A percentile compares a stretch with the other conserved stretches of the same genome.
Evolutionary conservation across 1,284 basidiomycete genomes (phyloP).

Genomic region (Irpex rosettiformis): DNA sequence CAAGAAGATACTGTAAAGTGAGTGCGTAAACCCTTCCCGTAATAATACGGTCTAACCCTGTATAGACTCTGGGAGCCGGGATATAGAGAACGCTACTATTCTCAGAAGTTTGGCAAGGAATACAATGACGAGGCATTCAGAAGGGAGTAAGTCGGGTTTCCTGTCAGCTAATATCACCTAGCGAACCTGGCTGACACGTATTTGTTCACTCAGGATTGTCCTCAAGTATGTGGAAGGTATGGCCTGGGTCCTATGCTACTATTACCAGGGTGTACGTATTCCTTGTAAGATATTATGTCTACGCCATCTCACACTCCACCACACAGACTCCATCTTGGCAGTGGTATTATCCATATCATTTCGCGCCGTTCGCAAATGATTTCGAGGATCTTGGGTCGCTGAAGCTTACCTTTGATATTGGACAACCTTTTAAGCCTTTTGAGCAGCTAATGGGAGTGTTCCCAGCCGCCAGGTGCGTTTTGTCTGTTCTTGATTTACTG

Average conservation of each 20-base stretch:
- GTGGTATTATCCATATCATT: slow-evolving; percentile 99
- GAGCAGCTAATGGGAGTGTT: slow-evolving; percentile 99
- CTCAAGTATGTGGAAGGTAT: slow-evolving; percentile 90
- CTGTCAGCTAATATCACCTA: too few relatives aligned
- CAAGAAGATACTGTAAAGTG: slow-evolving; percentile 94
- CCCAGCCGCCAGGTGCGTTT: slow-evolving; percentile 79
- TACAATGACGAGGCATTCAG: slow-evolving; percentile 71
- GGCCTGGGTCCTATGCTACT: slow-evolving; percentile 96
- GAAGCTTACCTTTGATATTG: slow-evolving; percentile 76
- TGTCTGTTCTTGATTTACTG: background rate
- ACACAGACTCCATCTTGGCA: slow-evolving; percentile 92
- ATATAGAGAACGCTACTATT: slow-evolving; percentile 94
- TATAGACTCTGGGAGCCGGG: slow-evolving; percentile 89
- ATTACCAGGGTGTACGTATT: slow-evolving; percentile 89
- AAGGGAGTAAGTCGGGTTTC: slow-evolving; percentile 53
- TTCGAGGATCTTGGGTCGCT: slow-evolving; percentile 81
- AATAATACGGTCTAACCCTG: too few relatives aligned
- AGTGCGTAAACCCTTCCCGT: too few relatives aligned
- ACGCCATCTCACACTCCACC: slow-evolving; percentile 4
- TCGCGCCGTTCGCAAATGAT: slow-evolving; percentile 96
- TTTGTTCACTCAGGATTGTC: slow-evolving; percentile 80
- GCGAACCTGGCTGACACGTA: too few relatives aligned
- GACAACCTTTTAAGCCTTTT: slow-evolving; percentile 93
- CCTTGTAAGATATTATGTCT: background rate
- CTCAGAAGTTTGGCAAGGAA: slow-evolving; percentile 88